A percentile compares a stretch with the other conserved stretches of the same genome.
Conservation (phyloP, 495 filamentous ascomycete genomes). For the Hypoxylon fuscum region DNA sequence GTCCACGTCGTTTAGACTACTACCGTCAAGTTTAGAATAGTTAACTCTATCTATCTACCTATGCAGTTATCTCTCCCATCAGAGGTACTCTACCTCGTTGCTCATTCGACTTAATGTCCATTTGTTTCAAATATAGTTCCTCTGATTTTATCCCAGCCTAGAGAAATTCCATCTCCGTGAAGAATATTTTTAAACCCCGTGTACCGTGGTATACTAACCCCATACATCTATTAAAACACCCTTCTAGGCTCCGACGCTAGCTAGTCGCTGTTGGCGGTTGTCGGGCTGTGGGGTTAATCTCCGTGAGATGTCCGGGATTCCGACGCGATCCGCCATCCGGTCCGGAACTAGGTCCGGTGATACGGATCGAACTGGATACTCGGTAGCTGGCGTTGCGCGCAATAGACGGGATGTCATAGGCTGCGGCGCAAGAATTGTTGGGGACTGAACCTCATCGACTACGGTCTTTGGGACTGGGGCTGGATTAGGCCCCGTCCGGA, state of each 20-base stretch:
- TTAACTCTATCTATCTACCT: slow-evolving; percentile 14
- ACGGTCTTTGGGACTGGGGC: slow-evolving; percentile 41
- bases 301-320: slow-evolving; percentile 59
- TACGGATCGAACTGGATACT: slow-evolving; percentile 58
- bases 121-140: slow-evolving; percentile 1
- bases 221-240: slow-evolving; percentile 3
- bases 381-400: slow-evolving; percentile 54
- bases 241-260: slow-evolving; percentile 42
- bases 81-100: slow-evolving; percentile 9
- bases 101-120: slow-evolving; percentile 10
- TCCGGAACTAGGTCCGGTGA: slow-evolving; percentile 70
- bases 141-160: slow-evolving; percentile 11
- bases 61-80: too few relatives aligned
- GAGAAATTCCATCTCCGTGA: slow-evolving; percentile 8
- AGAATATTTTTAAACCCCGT: not conserved
- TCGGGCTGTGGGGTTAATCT: slow-evolving; percentile 55
- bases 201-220: slow-evolving; percentile 3
- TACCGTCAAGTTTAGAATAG: too few relatives aligned
- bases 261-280: slow-evolving; percentile 43
- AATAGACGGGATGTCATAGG: slow-evolving; percentile 58
- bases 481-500: slow-evolving; percentile 48
- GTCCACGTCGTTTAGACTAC: not conserved
- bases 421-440: slow-evolving; percentile 56
- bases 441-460: slow-evolving; percentile 49
- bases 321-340: slow-evolving; percentile 72